Evolutionary conservation across 768 basidiomycete genomes (phyloP), one percentile per base, ranked within the genome.

Genomic region (Pleurotus tuber-regium): DNA sequence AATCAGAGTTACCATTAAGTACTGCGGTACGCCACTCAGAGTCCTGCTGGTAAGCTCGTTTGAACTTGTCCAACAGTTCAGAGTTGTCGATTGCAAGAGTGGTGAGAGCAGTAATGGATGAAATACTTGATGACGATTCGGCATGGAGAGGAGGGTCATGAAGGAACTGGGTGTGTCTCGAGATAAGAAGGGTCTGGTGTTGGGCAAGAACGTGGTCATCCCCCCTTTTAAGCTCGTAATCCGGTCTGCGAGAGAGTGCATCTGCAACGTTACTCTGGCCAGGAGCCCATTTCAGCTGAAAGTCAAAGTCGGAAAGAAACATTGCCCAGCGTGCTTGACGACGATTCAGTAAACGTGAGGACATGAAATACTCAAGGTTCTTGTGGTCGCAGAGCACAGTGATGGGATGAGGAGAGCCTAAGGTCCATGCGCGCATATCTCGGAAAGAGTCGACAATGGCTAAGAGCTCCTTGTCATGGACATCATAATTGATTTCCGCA

Each of bases 401-500:
- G n/a, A 73, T 50, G 9, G 51, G 44, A 4, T 59, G 41, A 12
- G 33, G 21, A 0, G 59, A 43, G 3, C 67, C 63, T 5, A 62
- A 43, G 4, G 65, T 47, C 33, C 58, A 52, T 43, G 67, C 65
- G 18, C 58, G 21, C 66, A 63, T 66, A 26, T 63, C 51, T 0
- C 57, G n/a, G 1, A 76, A 54, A 0, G 66, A 64, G 24, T 61
- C 26, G n/a, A 80, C 65, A 23, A 81, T 75, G 0, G 77, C 74
- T 2, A 80, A 65, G 0, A 82, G 50, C 59, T 84, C 80, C 51
- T 70, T 69, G 56, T 83, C 67, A 49, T 74, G 63, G 28, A 68
- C 66, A 16, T 73, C 64, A 56, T 81, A 81, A 56, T 80, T 79
- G 2, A 60, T 43, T 58, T 81, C 73, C 0, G 69, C 62, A 0